These are phyloP conservation scores for Blastomyces parvus DNA, from an alignment of 2,329 filamentous ascomycete genomes.

Conservation along the genomic window DNA sequence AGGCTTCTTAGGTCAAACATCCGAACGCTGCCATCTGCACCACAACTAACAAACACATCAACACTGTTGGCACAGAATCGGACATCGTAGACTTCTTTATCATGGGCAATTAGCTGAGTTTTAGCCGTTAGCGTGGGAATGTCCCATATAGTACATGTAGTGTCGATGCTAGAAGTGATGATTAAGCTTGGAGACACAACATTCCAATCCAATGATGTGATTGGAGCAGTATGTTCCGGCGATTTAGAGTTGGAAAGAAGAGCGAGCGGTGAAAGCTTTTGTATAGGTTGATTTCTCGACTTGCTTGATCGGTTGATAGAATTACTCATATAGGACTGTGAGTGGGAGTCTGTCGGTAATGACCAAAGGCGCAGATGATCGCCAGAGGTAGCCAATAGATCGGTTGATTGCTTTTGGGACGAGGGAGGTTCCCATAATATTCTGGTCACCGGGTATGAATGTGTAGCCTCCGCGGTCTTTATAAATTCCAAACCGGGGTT, in stretches of 20 bases:
- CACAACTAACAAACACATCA: slow-evolving; percentile 97
- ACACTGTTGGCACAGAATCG: slow-evolving; percentile 96
- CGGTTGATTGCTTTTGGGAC: slow-evolving; percentile 87
- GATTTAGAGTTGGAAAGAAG: slow-evolving; percentile 96
- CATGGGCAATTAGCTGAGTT: slow-evolving; percentile 94
- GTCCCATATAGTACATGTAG: slow-evolving; percentile 98
- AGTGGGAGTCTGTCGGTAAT: slow-evolving; percentile 53
- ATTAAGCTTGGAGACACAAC: slow-evolving; percentile 93
- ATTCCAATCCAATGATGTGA: slow-evolving; percentile 97
- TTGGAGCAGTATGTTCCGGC: slow-evolving; percentile 89
- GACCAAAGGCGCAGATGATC: slow-evolving; percentile 94
- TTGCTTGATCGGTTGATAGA: slow-evolving; percentile 59
- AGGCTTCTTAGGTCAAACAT: slow-evolving; percentile 97
- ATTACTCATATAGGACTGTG: slow-evolving; percentile 50
- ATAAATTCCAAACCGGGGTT: slow-evolving; percentile 77
- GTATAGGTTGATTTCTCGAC: slow-evolving; percentile 52
- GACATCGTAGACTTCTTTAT: slow-evolving; percentile 98
- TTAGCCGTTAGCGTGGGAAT: slow-evolving; percentile 96
- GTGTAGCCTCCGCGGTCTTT: slow-evolving; percentile 90
- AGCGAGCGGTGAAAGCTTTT: slow-evolving; percentile 84
- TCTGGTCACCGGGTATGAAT: slow-evolving; percentile 93
- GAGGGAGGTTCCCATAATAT: slow-evolving; percentile 94
- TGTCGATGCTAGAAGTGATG: slow-evolving; percentile 97
- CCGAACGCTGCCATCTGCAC: slow-evolving; percentile 90
- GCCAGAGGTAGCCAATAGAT: slow-evolving; percentile 87